These are phyloP conservation scores for Aspergillus sp. DNA, from an alignment of 2,329 filamentous ascomycete genomes.

Conservation along the genomic window DNA sequence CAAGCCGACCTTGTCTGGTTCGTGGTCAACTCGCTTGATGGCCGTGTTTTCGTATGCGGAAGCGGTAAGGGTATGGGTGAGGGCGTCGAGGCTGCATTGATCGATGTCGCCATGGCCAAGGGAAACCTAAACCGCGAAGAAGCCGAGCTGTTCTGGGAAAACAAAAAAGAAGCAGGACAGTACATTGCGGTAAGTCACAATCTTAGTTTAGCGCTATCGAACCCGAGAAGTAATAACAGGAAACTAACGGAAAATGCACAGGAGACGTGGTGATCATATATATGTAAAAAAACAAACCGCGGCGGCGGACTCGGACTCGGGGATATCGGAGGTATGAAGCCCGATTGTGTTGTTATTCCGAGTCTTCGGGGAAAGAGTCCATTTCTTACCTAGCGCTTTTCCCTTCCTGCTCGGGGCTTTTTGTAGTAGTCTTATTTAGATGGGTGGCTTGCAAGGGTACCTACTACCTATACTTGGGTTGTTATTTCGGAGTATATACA, in stretches of 20 bases:
- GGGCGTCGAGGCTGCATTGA: constrained; percentile 81
- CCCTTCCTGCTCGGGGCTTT: no score
- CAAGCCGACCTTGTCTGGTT: constrained; percentile 98
- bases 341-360: neutral
- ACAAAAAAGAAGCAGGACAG: constrained; percentile 89
- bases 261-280: neutral
- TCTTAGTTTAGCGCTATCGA: neutral
- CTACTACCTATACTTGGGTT: neutral
- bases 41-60: constrained; percentile 93
- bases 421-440: neutral
- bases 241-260: neutral
- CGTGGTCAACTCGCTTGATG: constrained; percentile 94
- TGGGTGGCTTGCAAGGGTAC: neutral
- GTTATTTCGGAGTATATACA: neutral
- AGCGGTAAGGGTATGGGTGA: constrained; percentile 97
- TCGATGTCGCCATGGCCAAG: constrained; percentile 91
- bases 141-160: constrained; percentile 81
- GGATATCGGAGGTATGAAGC: neutral
- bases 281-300: neutral
- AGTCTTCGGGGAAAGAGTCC: neutral
- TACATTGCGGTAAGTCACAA: constrained; percentile 67
- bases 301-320: neutral
- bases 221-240: neutral
- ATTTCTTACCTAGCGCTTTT: neutral
- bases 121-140: constrained; percentile 81